Base-by-base conservation (phyloP, 169 alveolate genomes). In the Prorocentrum cordatum region DNA sequence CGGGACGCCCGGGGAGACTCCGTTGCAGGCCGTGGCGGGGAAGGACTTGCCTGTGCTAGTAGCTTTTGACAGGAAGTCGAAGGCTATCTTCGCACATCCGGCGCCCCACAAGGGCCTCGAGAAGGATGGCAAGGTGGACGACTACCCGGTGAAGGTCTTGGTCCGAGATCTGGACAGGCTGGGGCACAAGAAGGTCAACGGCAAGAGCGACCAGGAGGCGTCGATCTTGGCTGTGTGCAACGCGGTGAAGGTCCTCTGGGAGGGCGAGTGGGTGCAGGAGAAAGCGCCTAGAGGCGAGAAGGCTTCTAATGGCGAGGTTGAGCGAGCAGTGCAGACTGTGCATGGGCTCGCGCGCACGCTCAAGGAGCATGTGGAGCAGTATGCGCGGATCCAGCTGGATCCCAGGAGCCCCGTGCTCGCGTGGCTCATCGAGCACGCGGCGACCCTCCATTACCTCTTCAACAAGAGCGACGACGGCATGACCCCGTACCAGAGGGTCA, bases 401-500 rank as follows among this genome's bases (percentile, higher is more conserved):
- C 83, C 77, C 1, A 66, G 35, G 54, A 35, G 66, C 3, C 85
- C 85, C 2, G n/a, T 47, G 7, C 26, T 73, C 32, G 85, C 38
- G 0, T 73, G 85, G 85, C 16, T 73, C 38, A 58, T 73, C 7
- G 85, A 73, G 26, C 58, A 73, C 33, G 84, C 61, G 7, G 85
- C 62, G 2, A n/a, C 5, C 14, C 26, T 73, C 54, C 31, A 32
- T 3, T 32, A 18, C 4, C 39, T 73, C 20, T 50, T 73, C 22
- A 1, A 68, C 58, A 26, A 33, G 71, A 54, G n/a, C n/a, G n/a
- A n/a, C 5, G 45, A 58, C 22, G 85, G 85, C 0, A 27, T 73
- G 5, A 73, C 85, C 0, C 59, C 85, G 29, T 54, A n/a, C 20
- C 9, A 71, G 27, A 32, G 42, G 18, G 5, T 33, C 1, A 59